These are phyloP conservation scores for Spirogloea muscicola DNA, from an alignment of 139 green algal genomes.

Conservation along the genomic window DNA sequence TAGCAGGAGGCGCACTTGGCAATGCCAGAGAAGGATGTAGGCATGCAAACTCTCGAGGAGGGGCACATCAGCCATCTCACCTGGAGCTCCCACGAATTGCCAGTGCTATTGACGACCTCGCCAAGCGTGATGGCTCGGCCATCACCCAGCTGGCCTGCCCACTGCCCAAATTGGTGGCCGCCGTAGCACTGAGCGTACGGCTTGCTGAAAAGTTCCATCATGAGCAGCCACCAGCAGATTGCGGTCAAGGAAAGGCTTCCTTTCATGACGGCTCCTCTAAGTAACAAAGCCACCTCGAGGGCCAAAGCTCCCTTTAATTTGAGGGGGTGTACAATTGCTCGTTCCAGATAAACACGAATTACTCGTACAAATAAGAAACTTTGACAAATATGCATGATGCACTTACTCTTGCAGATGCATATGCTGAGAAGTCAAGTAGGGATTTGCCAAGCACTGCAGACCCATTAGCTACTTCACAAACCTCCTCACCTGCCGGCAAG, in stretches of 20 bases:
- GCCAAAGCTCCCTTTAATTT: neutral
- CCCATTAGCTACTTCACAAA: neutral
- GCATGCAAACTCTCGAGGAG: slow-evolving; percentile 78
- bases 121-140: slow-evolving; percentile 52
- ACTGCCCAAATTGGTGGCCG: slow-evolving; percentile 48
- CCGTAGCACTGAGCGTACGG: slow-evolving; percentile 64
- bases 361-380: neutral
- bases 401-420: too few species aligned
- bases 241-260: neutral
- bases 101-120: slow-evolving; percentile 56
- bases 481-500: slow-evolving; percentile 18
- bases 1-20: slow-evolving; percentile 75
- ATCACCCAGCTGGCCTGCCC: slow-evolving; percentile 53
- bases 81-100: slow-evolving; percentile 55
- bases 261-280: neutral
- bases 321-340: too few species aligned
- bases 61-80: slow-evolving; percentile 32
- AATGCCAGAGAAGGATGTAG: too few species aligned
- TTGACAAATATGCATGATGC: neutral
- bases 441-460: neutral
- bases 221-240: too few species aligned
- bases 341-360: too few species aligned
- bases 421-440: too few species aligned
- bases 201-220: slow-evolving; percentile 35
- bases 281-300: neutral